Evolutionary conservation across 2,329 filamentous ascomycete species (phyloP).

Genomic region (Macrophomina tecta): DNA sequence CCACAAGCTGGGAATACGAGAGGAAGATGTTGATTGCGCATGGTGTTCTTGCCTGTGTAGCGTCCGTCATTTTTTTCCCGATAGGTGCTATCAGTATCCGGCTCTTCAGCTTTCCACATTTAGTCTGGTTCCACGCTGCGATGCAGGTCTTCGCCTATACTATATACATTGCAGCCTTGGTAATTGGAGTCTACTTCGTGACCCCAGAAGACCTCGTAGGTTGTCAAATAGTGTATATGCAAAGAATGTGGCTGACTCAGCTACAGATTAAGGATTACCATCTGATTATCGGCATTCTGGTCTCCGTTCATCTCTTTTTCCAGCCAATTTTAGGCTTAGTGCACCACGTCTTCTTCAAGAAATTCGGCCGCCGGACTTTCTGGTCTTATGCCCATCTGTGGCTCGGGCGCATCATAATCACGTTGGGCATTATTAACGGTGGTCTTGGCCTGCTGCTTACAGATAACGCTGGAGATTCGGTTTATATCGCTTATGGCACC

Average conservation of each 20-base stretch:
- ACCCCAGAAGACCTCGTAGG: no score
- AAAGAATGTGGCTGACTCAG: no score
- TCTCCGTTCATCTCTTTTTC: constrained; percentile 59
- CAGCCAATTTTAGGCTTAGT: constrained; percentile 59
- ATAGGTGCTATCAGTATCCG: constrained; percentile 51
- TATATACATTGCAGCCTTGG: background rate
- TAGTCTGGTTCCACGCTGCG: background rate
- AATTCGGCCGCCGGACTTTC: constrained; percentile 50
- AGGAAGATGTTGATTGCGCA: constrained; percentile 33
- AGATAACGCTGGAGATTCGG: background rate
- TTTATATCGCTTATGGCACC: background rate
- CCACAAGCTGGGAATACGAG: no score
- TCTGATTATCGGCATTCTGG: constrained; percentile 60
- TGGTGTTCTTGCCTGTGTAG: constrained; percentile 49
- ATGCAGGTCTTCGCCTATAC: background rate
- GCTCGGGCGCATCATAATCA: constrained; percentile 58
- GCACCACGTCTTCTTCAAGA: constrained; percentile 60
- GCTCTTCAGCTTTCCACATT: background rate
- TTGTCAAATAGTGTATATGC: background rate
- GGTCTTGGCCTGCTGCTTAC: constrained; percentile 52
- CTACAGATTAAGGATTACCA: constrained; percentile 40
- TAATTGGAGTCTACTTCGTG: background rate
- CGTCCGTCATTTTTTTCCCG: constrained; percentile 54
- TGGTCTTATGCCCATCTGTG: constrained; percentile 61
- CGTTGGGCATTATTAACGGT: constrained; percentile 63